Evolutionary conservation across 495 filamentous ascomycete genomes (phyloP).

Genomic region (Penicillium argentinense): DNA sequence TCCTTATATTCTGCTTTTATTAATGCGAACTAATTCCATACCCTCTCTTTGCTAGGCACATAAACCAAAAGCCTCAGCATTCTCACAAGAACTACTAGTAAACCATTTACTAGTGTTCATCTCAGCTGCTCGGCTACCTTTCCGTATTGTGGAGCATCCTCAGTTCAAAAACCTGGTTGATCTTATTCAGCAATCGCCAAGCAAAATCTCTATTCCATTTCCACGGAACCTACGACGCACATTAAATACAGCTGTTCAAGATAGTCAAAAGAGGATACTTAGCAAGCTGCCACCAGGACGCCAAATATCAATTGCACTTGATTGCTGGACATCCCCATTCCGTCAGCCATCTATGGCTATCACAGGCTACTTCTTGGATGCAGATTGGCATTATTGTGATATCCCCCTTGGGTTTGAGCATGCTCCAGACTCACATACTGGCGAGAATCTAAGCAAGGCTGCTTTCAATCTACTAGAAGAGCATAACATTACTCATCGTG

Average conservation of each 20-base stretch:
- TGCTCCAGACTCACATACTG: conserved; percentile 8
- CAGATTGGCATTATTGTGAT: conserved; percentile 16
- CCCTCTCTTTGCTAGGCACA: no score
- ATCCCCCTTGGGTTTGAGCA: conserved; percentile 21
- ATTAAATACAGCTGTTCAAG: neutral
- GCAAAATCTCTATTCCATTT: neutral
- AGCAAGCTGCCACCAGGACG: conserved; percentile 1
- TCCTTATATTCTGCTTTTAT: no score
- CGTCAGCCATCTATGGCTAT: conserved; percentile 16
- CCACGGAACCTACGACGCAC: neutral
- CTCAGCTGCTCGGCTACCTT: no score
- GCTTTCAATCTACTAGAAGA: conserved; percentile 8
- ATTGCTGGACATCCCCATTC: conserved; percentile 19
- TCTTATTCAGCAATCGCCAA: neutral
- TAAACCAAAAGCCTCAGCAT: no score
- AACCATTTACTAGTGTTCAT: no score
- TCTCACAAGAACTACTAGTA: no score
- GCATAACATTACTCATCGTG: conserved; percentile 6
- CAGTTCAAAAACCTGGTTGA: neutral
- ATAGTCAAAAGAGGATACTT: neutral
- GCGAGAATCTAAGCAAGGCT: conserved; percentile 6
- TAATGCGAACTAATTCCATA: no score
- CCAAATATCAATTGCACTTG: conserved; percentile 16
- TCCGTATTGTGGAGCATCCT: no score
- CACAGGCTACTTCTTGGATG: conserved; percentile 15